Conservation (phyloP, 2,329 filamentous ascomycete species). For the Hysterium pulicare region DNA sequence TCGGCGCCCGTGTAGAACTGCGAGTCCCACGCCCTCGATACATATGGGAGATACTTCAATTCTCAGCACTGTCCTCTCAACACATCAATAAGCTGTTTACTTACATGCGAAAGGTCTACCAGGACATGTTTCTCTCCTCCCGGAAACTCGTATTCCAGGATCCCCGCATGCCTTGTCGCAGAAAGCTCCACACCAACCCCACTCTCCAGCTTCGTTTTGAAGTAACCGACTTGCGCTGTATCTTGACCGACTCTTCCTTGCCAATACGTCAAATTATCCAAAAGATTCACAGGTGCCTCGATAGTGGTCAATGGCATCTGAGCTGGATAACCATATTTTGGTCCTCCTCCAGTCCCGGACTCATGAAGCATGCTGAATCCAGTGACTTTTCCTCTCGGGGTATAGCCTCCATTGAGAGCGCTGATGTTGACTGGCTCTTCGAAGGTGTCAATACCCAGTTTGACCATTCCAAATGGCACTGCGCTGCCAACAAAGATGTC, state of each 20-base stretch:
- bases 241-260: constrained; percentile 33
- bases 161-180: constrained; percentile 35
- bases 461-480: constrained; percentile 41
- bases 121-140: constrained; percentile 41
- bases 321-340: constrained; percentile 40
- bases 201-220: constrained; percentile 33
- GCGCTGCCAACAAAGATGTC: constrained; percentile 39
- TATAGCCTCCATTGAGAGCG: constrained; percentile 41
- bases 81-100: too few species aligned
- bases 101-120: constrained; percentile 50
- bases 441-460: constrained; percentile 39
- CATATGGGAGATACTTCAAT: constrained; percentile 26
- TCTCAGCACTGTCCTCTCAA: background rate
- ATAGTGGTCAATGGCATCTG: constrained; percentile 42
- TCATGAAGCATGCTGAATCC: constrained; percentile 40
- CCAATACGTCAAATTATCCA: constrained; percentile 43
- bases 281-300: constrained; percentile 39
- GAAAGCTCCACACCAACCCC: constrained; percentile 35
- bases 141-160: constrained; percentile 39
- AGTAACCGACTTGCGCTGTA: constrained; percentile 34
- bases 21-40: constrained; percentile 31
- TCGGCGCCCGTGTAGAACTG: constrained; percentile 36
- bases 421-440: constrained; percentile 34
- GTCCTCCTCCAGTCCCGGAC: constrained; percentile 34
- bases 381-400: constrained; percentile 38